A percentile compares a stretch with the other conserved stretches of the same genome.
Evolutionary conservation across 139 green algal genomes (phyloP).

Genomic region (Coccomyxa sp.): DNA sequence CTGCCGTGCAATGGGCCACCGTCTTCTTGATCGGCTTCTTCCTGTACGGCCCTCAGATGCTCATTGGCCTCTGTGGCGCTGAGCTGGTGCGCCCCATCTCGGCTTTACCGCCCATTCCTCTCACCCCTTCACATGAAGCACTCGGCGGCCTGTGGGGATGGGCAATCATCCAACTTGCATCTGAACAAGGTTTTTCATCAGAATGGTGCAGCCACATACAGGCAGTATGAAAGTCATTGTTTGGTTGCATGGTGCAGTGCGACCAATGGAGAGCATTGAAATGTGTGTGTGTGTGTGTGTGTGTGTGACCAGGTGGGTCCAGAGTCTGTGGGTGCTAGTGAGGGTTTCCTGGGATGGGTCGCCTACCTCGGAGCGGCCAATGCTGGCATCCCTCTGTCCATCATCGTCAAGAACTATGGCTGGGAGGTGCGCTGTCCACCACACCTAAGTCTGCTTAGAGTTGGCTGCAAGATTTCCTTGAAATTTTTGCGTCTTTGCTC

Average conservation of each 20-base stretch:
- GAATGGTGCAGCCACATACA: not conserved
- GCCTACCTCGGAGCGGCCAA: slow-evolving; percentile 85
- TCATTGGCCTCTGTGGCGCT: slow-evolving; percentile 44
- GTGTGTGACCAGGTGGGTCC: slow-evolving; percentile 49
- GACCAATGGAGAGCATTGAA: not conserved
- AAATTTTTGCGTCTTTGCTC: not conserved
- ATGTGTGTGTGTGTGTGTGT: too few species aligned
- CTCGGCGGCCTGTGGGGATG: too few species aligned
- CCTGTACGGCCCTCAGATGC: slow-evolving; percentile 69
- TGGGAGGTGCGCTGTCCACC: slow-evolving; percentile 37
- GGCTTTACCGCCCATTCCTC: not conserved
- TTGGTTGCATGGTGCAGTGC: too few species aligned
- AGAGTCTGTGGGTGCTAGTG: slow-evolving; percentile 78
- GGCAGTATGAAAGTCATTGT: too few species aligned
- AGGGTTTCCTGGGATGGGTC: slow-evolving; percentile 89
- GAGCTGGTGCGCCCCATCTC: slow-evolving; percentile 45
- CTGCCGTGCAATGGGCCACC: slow-evolving; percentile 76
- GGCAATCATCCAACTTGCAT: not conserved
- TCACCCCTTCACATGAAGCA: not conserved
- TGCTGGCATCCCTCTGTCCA: slow-evolving; percentile 87
- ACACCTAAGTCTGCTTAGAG: not conserved
- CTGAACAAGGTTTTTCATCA: not conserved
- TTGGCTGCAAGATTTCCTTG: not conserved
- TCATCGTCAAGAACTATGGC: slow-evolving; percentile 92
- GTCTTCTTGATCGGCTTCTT: slow-evolving; percentile 90